These are phyloP conservation scores for Eucalyptus erythrocorys DNA, from an alignment of 345 rosid species.

Conservation along the genomic window DNA sequence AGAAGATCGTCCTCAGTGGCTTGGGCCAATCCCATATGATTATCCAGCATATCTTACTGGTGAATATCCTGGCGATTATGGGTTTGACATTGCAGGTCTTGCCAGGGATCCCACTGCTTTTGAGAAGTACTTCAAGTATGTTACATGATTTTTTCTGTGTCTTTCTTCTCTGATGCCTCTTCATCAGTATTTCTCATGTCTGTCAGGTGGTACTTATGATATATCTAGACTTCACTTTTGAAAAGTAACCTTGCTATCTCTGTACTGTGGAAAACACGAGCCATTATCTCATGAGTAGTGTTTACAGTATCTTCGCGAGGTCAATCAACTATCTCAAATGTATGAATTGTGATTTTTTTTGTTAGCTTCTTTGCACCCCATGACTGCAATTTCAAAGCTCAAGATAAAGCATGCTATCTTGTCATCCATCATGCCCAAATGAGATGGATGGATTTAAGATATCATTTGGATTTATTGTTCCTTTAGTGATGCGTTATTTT, in stretches of 20 bases:
- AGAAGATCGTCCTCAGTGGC: conserved; percentile 86
- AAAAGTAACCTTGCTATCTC: neutral
- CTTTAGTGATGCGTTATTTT: neutral
- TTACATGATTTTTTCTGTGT: neutral
- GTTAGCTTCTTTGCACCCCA: neutral
- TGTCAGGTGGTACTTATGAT: neutral
- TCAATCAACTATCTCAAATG: neutral
- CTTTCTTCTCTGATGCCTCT: neutral
- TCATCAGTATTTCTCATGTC: neutral
- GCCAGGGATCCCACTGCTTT: conserved; percentile 51
- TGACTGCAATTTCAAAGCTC: neutral
- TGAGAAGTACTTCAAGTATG: conserved; percentile 70
- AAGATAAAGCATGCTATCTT: neutral
- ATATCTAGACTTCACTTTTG: neutral
- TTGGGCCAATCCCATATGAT: conserved; percentile 76
- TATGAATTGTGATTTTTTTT: neutral
- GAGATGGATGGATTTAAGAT: neutral
- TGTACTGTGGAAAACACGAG: neutral
- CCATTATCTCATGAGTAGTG: neutral
- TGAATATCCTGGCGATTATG: conserved; percentile 88
- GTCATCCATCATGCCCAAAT: neutral
- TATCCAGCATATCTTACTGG: conserved; percentile 75
- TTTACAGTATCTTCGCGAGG: neutral
- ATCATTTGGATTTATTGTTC: neutral
- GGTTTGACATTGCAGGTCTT: conserved; percentile 82